These are phyloP conservation scores for Malassezia psittaci DNA, from an alignment of 1,284 basidiomycete genomes.

Conservation along the genomic window DNA sequence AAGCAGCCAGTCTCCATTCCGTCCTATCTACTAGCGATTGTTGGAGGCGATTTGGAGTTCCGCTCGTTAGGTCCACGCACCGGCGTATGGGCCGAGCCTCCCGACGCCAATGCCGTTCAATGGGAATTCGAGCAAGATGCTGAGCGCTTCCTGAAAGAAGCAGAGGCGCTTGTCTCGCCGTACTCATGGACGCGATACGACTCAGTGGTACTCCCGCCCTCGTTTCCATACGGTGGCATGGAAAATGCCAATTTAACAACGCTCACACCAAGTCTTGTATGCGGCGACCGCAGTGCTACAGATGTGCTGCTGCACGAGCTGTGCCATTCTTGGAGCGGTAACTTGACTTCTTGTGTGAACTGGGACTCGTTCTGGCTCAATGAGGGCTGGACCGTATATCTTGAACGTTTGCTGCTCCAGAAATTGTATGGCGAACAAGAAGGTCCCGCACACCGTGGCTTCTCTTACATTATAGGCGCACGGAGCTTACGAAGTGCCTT, in stretches of 20 bases:
- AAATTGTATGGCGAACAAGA: constrained; percentile 57
- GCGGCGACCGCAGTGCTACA: constrained; percentile 34
- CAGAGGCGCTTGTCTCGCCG: constrained; percentile 41
- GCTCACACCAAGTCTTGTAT: constrained; percentile 41
- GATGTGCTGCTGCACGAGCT: constrained; percentile 52
- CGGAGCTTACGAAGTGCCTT: constrained; percentile 67
- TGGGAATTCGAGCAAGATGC: constrained; percentile 47
- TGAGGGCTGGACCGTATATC: constrained; percentile 78
- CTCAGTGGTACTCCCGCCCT: constrained; percentile 78
- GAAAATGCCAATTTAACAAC: constrained; percentile 47
- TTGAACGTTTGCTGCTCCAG: constrained; percentile 72
- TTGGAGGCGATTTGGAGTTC: constrained; percentile 41
- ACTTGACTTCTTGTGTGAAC: constrained; percentile 42
- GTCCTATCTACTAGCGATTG: constrained; percentile 44
- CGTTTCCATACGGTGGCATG: constrained; percentile 64
- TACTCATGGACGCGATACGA: constrained; percentile 88
- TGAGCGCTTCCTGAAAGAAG: constrained; percentile 41
- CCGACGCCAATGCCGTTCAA: constrained; percentile 36
- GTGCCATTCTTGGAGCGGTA: constrained; percentile 44
- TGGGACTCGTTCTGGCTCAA: constrained; percentile 48
- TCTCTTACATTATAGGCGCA: constrained; percentile 66
- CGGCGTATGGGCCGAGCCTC: constrained; percentile 45
- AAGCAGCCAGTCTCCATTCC: constrained; percentile 41
- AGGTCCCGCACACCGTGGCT: constrained; percentile 63
- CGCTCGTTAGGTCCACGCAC: constrained; percentile 37